Conservation (phyloP, 192 early-diverging fungal species). For the Mortierella alpina region DNA sequence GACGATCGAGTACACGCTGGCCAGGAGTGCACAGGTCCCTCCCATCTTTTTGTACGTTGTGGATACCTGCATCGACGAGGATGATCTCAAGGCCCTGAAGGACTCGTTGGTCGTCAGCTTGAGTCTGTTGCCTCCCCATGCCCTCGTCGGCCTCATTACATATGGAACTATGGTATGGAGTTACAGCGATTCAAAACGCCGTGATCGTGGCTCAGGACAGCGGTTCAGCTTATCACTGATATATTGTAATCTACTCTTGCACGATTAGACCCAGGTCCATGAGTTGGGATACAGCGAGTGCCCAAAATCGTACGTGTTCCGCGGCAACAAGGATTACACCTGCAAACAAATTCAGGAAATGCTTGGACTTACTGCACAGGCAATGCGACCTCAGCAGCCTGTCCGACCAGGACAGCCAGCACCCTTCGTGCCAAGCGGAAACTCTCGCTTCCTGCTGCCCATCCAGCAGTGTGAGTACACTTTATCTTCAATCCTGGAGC, state of each 20-base stretch:
- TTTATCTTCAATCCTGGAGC: conserved; percentile 93
- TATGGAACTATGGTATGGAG: conserved; percentile 93
- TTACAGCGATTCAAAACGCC: not conserved
- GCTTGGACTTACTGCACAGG: conserved; percentile 81
- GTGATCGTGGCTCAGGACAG: not conserved
- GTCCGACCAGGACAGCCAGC: conserved; percentile 60
- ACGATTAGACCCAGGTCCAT: conserved; percentile 86
- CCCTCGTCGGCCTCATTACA: conserved; percentile 95
- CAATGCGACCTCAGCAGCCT: conserved; percentile 57
- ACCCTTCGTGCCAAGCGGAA: conserved; percentile 19
- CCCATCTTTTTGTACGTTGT: conserved; percentile 99
- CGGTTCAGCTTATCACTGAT: too few relatives aligned
- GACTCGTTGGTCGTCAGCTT: conserved; percentile 92
- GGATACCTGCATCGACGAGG: conserved; percentile 96
- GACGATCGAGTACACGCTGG: conserved; percentile 97
- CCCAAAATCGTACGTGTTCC: conserved; percentile 98
- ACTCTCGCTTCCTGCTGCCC: conserved; percentile 85
- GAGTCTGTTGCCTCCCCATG: conserved; percentile 89
- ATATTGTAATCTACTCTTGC: too few relatives aligned
- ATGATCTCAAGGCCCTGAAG: conserved; percentile 95
- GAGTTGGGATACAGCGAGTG: conserved; percentile 96
- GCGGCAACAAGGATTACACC: conserved; percentile 96
- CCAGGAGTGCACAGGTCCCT: conserved; percentile 86
- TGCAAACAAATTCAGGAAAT: conserved; percentile 97
- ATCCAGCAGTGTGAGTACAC: conserved; percentile 97